These are phyloP conservation scores for Mycosphaerella arachidis DNA, from an alignment of 2,329 filamentous ascomycete genomes.

Conservation along the genomic window DNA sequence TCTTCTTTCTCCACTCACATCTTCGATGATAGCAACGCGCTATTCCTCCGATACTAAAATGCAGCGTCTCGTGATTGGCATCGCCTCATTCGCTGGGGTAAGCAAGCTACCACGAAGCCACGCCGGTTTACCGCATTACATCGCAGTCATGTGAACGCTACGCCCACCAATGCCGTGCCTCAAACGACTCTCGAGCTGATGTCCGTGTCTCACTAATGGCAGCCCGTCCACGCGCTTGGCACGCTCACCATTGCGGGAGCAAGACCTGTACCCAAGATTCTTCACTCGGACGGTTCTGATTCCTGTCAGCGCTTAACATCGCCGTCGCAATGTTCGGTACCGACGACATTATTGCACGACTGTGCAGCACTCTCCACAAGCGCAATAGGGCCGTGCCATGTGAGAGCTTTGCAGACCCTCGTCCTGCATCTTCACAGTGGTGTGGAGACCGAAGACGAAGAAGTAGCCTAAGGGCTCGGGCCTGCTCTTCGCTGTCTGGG, in stretches of 20 bases:
- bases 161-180: constrained; percentile 27
- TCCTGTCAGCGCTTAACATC: background rate
- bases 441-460: constrained; percentile 6
- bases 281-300: background rate
- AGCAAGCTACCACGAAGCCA: constrained; percentile 10
- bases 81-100: constrained; percentile 17
- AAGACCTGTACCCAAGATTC: background rate
- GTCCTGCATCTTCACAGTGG: background rate
- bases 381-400: background rate
- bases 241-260: constrained; percentile 11
- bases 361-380: background rate
- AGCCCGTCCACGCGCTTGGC: constrained; percentile 16
- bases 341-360: constrained; percentile 3
- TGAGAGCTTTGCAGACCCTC: background rate
- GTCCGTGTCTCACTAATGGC: constrained; percentile 14
- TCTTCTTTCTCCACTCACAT: constrained; percentile 25
- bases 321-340: constrained; percentile 4
- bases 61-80: constrained; percentile 10
- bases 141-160: constrained; percentile 19
- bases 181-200: constrained; percentile 7
- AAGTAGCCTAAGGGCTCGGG: constrained; percentile 15
- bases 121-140: constrained; percentile 19
- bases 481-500: constrained; percentile 14
- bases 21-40: constrained; percentile 6
- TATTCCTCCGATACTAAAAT: constrained; percentile 6